Percentiles rank a stretch among this genome's conserved stretches.
Conservation (phyloP, 2,329 filamentous ascomycete genomes). For the Xylariaceae sp. region DNA sequence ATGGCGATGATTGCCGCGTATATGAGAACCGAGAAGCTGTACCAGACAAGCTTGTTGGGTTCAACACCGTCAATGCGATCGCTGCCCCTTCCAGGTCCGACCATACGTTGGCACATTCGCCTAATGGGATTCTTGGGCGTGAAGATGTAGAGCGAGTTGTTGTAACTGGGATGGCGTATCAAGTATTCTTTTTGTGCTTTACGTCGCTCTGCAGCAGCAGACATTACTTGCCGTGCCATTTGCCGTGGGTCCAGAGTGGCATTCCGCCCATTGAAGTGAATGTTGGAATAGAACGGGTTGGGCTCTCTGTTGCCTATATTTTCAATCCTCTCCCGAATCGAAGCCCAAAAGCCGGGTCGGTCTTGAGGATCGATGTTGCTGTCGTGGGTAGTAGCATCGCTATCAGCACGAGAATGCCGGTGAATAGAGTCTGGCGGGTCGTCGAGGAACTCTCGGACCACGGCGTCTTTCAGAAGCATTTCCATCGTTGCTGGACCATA, state of each 20-base stretch:
- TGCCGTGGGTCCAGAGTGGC: slow-evolving; percentile 77
- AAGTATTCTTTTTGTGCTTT: slow-evolving; percentile 89
- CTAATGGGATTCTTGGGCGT: slow-evolving; percentile 71
- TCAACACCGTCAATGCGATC: slow-evolving; percentile 86
- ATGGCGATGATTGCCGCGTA: slow-evolving; percentile 93
- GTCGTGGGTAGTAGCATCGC: slow-evolving; percentile 33
- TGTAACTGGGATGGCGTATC: slow-evolving; percentile 80
- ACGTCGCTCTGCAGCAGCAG: slow-evolving; percentile 74
- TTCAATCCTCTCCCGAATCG: slow-evolving; percentile 56
- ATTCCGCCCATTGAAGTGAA: slow-evolving; percentile 63
- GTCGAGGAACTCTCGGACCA: slow-evolving; percentile 91
- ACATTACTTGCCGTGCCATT: slow-evolving; percentile 87
- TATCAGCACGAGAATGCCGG: slow-evolving; percentile 17
- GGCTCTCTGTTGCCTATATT: slow-evolving; percentile 64
- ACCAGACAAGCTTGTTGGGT: slow-evolving; percentile 87
- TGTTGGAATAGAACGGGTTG: slow-evolving; percentile 88
- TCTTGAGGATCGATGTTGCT: slow-evolving; percentile 38
- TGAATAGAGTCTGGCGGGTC: slow-evolving; percentile 50
- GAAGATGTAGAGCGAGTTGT: slow-evolving; percentile 87
- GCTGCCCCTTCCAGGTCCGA: slow-evolving; percentile 81
- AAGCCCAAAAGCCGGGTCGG: slow-evolving; percentile 55
- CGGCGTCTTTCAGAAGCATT: slow-evolving; percentile 93
- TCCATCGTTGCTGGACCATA: slow-evolving; percentile 89
- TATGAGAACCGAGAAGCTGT: slow-evolving; percentile 85
- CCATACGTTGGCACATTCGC: slow-evolving; percentile 77